Percentiles rank a stretch among this genome's conserved stretches.
phyloP scores from a whole-genome alignment of 2,329 filamentous ascomycete species.

The Pseudogymnoascus sp. region DNA sequence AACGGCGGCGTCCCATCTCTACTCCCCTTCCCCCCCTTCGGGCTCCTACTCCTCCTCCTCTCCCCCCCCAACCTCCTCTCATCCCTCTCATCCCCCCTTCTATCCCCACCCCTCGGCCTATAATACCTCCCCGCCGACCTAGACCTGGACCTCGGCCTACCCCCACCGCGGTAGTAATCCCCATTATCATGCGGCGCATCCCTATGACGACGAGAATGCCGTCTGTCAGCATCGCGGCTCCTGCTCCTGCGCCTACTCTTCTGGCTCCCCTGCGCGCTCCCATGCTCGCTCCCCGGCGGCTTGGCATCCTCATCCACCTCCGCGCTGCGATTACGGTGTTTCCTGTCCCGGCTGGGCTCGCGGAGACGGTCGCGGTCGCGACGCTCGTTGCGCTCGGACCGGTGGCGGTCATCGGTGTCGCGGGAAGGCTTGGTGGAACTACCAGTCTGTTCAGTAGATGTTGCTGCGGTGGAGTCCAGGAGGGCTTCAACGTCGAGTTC shows the following conservation, averaged over 20 bases:
- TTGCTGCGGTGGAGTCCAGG: slow-evolving; percentile 70
- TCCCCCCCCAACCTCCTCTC: slow-evolving; percentile 33
- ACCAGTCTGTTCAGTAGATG: slow-evolving; percentile 36
- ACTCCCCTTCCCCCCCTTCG: slow-evolving; percentile 30
- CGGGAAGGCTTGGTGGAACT: slow-evolving; percentile 36
- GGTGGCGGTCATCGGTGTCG: slow-evolving; percentile 50
- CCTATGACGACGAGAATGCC: slow-evolving; percentile 65
- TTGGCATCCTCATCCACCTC: slow-evolving; percentile 49
- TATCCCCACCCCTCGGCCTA: slow-evolving; percentile 39
- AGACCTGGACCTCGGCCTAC: slow-evolving; percentile 60
- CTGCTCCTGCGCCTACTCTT: slow-evolving; percentile 74
- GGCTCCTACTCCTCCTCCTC: slow-evolving; percentile 33
- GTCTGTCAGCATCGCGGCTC: slow-evolving; percentile 68
- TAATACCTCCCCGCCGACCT: slow-evolving; percentile 60
- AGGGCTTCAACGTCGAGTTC: slow-evolving; percentile 80
- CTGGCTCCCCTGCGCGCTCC: slow-evolving; percentile 60
- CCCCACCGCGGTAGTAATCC: slow-evolving; percentile 62
- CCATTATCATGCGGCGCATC: slow-evolving; percentile 48
- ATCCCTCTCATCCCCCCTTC: slow-evolving; percentile 38
- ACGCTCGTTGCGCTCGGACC: slow-evolving; percentile 43
- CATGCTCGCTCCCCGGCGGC: slow-evolving; percentile 64
- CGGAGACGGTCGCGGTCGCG: slow-evolving; percentile 49
- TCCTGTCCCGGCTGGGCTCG: slow-evolving; percentile 46
- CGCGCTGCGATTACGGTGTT: slow-evolving; percentile 45
- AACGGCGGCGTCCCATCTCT: slow-evolving; percentile 58